Base-by-base conservation (phyloP, 768 basidiomycete species). In the Leccinum subtestaceum region DNA sequence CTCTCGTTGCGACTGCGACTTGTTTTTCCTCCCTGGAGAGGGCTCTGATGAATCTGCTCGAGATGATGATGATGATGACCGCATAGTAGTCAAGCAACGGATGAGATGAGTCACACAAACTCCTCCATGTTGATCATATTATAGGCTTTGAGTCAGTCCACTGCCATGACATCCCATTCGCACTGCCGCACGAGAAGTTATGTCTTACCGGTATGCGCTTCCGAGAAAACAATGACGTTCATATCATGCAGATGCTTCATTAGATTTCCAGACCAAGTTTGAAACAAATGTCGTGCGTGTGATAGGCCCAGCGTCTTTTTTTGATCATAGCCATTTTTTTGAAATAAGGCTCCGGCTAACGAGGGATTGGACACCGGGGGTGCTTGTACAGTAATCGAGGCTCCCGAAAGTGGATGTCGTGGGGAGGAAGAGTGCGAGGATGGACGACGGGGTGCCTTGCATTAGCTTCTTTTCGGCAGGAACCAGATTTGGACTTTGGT, bases 1-100 rank as follows among this genome's bases (percentile, higher is more conserved):
- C 27, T 62, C 66, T 55, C 70, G 59, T 23, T 74, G 71, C 4
- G 70, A 70, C 56, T 65, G 68, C 23, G 53, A 53, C 47, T 70
- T 68, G 51, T 59, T 65, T 46, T 68, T 69, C 55, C n/a, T 70
- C 10, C 51, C 13, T 9, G 65, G 60, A 0, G 51, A 60, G 21
- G 31, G 25, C 10, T 52, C 62, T 12, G 68, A 19, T 45, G 58
- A 1, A 38, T 19, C n/a, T 31, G 15, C 6, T 40, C 23, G 62
- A 49, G 59, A 59, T 43, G 68, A 57, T 1, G 59, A 59, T 43
- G 68, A 57, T 1, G 68, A 59, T 43, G 55, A 12, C 17, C 57
- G 60, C 67, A 68, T 70, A 25, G 45, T 5, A 38, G 59, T 19
- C n/a, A 45, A 45, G 43, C 43, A 53, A n/a, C 47, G 25, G 56